phyloP scores from a whole-genome alignment of 2,329 filamentous ascomycete species.

The Leptodontidium sp. region DNA sequence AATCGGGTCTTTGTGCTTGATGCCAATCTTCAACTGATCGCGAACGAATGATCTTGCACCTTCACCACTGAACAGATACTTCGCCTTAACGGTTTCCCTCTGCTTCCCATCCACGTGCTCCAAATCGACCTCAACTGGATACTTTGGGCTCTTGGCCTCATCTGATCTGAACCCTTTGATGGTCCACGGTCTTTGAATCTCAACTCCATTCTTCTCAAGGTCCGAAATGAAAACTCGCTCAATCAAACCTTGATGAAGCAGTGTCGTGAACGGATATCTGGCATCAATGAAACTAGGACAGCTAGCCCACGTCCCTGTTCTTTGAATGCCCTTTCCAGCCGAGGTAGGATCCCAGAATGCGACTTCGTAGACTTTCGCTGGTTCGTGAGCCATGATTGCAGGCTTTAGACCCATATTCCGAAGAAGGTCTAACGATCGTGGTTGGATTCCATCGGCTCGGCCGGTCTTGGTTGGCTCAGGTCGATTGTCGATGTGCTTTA shows the following conservation, averaged over 20 bases:
- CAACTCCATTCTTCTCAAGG: conserved; percentile 66
- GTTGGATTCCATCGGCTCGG: conserved; percentile 91
- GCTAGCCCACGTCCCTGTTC: conserved; percentile 82
- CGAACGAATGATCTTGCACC: conserved; percentile 73
- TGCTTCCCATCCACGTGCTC: conserved; percentile 78
- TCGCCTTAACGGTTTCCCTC: conserved; percentile 73
- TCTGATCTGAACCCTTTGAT: conserved; percentile 68
- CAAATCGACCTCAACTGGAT: conserved; percentile 82
- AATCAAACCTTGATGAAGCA: conserved; percentile 76
- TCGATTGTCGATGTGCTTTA: conserved; percentile 94
- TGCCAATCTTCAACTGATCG: conserved; percentile 71
- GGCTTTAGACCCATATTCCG: conserved; percentile 91
- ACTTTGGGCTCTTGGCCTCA: conserved; percentile 63
- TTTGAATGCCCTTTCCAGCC: conserved; percentile 64
- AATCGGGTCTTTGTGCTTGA: conserved; percentile 75
- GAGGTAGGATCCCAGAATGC: conserved; percentile 74
- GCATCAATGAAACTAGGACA: conserved; percentile 85
- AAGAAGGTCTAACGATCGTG: conserved; percentile 84
- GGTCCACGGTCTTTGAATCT: conserved; percentile 71
- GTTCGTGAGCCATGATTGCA: conserved; percentile 85
- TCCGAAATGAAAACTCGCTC: conserved; percentile 75
- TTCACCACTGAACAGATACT: conserved; percentile 77
- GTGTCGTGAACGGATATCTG: conserved; percentile 74
- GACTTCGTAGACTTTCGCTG: conserved; percentile 83
- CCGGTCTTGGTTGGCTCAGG: conserved; percentile 85